Conservation (phyloP, 495 filamentous ascomycete genomes). For the Pyronema domesticum region DNA sequence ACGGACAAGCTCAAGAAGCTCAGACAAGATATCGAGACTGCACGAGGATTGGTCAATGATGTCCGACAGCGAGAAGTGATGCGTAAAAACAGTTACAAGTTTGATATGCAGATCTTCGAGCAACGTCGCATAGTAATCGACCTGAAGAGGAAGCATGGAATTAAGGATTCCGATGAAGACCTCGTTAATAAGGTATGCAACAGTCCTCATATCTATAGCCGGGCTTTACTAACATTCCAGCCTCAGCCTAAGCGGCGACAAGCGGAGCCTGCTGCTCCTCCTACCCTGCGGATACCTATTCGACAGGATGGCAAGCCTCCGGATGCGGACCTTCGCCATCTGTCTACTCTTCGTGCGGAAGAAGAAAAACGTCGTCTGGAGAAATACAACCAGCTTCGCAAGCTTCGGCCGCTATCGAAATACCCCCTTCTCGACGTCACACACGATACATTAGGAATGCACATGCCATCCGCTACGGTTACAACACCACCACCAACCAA, state of each 20-base stretch:
- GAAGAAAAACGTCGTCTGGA: conserved; percentile 64
- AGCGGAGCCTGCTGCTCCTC: conserved; percentile 36
- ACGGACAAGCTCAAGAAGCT: conserved; percentile 85
- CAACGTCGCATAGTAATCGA: conserved; percentile 64
- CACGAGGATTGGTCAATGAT: conserved; percentile 57
- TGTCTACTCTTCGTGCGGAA: conserved; percentile 61
- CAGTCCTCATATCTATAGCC: neutral
- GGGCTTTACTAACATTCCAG: neutral
- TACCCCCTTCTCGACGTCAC: conserved; percentile 51
- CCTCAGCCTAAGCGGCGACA: conserved; percentile 32
- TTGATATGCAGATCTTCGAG: conserved; percentile 61
- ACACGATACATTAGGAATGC: conserved; percentile 23
- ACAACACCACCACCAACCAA: conserved; percentile 35
- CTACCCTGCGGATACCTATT: conserved; percentile 41
- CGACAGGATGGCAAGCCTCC: conserved; percentile 51
- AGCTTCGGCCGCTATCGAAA: conserved; percentile 13
- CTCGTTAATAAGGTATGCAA: conserved; percentile 71
- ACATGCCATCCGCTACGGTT: conserved; percentile 10
- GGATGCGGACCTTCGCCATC: conserved; percentile 56
- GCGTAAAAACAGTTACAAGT: conserved; percentile 54
- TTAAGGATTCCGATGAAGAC: conserved; percentile 88
- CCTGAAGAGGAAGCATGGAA: conserved; percentile 67
- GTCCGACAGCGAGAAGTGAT: conserved; percentile 61
- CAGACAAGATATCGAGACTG: conserved; percentile 80
- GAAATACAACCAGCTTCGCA: conserved; percentile 14